Conservation (phyloP, 257 asterid genomes). For the Gentiana macrophylla region DNA sequence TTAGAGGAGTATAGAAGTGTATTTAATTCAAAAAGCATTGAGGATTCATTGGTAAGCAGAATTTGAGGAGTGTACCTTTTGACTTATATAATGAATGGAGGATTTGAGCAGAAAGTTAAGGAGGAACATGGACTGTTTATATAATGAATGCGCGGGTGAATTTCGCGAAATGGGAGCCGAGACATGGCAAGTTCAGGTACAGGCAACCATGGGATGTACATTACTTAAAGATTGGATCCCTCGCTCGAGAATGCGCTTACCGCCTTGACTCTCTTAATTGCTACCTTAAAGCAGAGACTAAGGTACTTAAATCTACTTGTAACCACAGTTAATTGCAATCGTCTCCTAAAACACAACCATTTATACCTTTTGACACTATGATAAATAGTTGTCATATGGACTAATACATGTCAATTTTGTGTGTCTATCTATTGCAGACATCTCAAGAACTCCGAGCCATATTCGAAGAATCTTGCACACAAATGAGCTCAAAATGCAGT, state of each 20-base stretch:
- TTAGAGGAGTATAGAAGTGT: too few species aligned
- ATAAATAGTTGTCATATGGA: neutral
- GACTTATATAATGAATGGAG: too few species aligned
- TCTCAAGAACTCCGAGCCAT: constrained; percentile 20
- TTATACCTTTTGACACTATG: too few species aligned
- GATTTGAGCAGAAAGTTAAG: too few species aligned
- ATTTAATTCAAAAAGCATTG: too few species aligned
- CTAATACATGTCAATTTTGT: neutral
- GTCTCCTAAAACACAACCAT: too few species aligned
- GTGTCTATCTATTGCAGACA: constrained; percentile 12
- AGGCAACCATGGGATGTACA: constrained; percentile 31
- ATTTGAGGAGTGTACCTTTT: neutral
- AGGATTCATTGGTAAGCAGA: constrained; percentile 29
- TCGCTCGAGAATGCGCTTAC: too few species aligned
- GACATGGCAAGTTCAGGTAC: too few species aligned
- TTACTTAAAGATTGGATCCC: constrained; percentile 20
- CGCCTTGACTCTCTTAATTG: too few species aligned
- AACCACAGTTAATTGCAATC: too few species aligned
- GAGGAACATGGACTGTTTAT: too few species aligned
- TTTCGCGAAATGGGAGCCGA: too few species aligned
- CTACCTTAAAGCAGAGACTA: constrained; percentile 25
- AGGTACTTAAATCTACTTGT: constrained; percentile 14
- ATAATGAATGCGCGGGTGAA: neutral
- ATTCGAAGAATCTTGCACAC: constrained; percentile 33
- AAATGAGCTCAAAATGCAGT: constrained; percentile 20